Conservation (phyloP, 768 basidiomycete species). For the Nidularia pulvinata region DNA sequence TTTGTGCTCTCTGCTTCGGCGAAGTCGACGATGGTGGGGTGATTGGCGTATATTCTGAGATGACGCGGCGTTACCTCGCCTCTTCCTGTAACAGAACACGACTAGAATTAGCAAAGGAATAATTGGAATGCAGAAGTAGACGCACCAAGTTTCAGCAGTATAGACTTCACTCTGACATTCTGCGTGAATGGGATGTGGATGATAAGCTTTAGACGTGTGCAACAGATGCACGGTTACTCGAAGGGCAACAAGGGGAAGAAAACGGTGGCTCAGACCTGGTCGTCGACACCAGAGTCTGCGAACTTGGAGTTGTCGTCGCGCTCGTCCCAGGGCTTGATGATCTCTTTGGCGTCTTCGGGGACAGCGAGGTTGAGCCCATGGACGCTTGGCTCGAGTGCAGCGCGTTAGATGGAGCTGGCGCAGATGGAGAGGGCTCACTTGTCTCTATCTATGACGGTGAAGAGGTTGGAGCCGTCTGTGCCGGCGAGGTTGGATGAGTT, state of each 20-base stretch:
- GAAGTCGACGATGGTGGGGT: constrained; percentile 77
- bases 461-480: constrained; percentile 55
- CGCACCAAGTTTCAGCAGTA: constrained; percentile 77
- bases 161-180: constrained; percentile 73
- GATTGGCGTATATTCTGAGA: constrained; percentile 75
- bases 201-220: constrained; percentile 61
- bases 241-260: constrained; percentile 5
- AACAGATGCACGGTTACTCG: no score
- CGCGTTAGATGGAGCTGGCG: not conserved
- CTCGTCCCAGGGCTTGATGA: constrained; percentile 85
- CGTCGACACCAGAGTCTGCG: constrained; percentile 82
- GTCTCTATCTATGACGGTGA: constrained; percentile 60
- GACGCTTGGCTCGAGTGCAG: constrained; percentile 47
- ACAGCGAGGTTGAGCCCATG: constrained; percentile 79
- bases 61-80: constrained; percentile 78
- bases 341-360: constrained; percentile 75
- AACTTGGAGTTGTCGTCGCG: constrained; percentile 66
- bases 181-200: constrained; percentile 82
- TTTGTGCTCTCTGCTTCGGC: constrained; percentile 65
- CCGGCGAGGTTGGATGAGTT: constrained; percentile 43
- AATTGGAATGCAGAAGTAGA: constrained; percentile 1
- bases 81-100: constrained; percentile 45
- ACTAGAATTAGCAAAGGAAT: not conserved
- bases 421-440: constrained; percentile 43
- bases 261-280: constrained; percentile 54